Percentiles rank a stretch among this genome's conserved stretches.
These are phyloP conservation scores for Nemania sp. DNA, from an alignment of 2,329 filamentous ascomycete species.

Conservation along the genomic window DNA sequence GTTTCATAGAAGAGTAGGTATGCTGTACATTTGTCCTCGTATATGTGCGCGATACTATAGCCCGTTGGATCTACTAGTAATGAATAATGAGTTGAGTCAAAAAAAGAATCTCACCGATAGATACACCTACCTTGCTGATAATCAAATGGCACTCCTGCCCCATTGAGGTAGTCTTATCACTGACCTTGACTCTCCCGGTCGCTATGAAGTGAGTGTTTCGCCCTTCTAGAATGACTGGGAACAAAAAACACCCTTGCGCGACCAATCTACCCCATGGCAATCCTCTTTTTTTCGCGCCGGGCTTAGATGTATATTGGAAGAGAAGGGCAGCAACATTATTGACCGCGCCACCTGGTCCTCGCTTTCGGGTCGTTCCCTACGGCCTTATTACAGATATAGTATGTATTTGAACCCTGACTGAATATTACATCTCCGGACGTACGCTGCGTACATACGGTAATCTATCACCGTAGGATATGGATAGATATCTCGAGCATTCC, in stretches of 20 bases:
- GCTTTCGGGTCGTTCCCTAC: not conserved
- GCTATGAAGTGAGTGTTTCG: conserved; percentile 4
- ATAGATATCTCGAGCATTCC: not conserved
- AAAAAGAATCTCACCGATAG: conserved; percentile 5
- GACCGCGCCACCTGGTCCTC: not conserved
- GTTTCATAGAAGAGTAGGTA: conserved; percentile 24
- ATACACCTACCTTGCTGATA: conserved; percentile 11
- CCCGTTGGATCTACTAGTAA: conserved; percentile 6
- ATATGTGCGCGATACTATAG: not conserved
- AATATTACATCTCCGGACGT: not conserved
- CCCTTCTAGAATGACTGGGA: conserved; percentile 8
- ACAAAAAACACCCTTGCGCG: conserved; percentile 10
- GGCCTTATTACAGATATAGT: not conserved
- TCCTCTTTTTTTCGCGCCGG: not conserved
- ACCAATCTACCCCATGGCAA: not conserved
- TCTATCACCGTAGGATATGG: conserved; percentile 7
- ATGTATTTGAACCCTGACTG: not conserved
- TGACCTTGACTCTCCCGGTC: conserved; percentile 9
- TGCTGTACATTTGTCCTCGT: conserved; percentile 9
- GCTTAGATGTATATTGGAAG: not conserved
- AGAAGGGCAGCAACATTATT: not conserved
- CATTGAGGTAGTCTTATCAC: conserved; percentile 30
- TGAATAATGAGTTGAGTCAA: conserved; percentile 5
- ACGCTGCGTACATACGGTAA: not conserved
- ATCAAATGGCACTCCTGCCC: conserved; percentile 23